A percentile compares a stretch with the other conserved stretches of the same genome.
Conservation (phyloP, 108 stramenopile genomes). For the Skeletonema marinoi region DNA sequence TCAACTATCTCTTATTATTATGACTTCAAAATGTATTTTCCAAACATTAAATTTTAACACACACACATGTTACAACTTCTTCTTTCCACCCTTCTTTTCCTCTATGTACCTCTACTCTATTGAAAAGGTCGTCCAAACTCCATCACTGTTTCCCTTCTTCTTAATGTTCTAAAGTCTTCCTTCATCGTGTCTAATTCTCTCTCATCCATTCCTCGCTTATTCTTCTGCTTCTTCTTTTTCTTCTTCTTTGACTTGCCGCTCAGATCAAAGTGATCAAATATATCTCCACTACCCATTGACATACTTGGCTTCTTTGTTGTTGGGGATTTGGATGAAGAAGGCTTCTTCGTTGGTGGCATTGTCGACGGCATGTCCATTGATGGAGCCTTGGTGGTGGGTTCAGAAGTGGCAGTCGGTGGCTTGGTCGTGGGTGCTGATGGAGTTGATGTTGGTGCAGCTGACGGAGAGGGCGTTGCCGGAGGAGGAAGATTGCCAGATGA, state of each 20-base stretch:
- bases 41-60: not conserved
- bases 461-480: not conserved
- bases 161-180: not conserved
- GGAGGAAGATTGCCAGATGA: not conserved
- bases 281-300: conserved; percentile 7
- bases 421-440: not conserved
- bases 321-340: not conserved
- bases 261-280: conserved; percentile 6
- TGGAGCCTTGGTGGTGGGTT: not conserved
- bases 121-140: not conserved
- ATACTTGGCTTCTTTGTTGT: not conserved
- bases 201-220: not conserved
- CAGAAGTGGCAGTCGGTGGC: not conserved
- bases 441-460: not conserved
- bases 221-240: not conserved
- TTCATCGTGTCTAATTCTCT: not conserved
- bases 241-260: not conserved
- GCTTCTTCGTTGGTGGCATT: not conserved
- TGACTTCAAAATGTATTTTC: not conserved
- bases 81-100: not conserved
- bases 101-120: not conserved
- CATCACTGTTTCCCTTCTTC: not conserved
- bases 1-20: too few species aligned
- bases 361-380: not conserved
- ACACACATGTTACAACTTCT: not conserved